phyloP scores from a whole-genome alignment of 2,329 filamentous ascomycete species.

The Hypoxylon rubiginosum region DNA sequence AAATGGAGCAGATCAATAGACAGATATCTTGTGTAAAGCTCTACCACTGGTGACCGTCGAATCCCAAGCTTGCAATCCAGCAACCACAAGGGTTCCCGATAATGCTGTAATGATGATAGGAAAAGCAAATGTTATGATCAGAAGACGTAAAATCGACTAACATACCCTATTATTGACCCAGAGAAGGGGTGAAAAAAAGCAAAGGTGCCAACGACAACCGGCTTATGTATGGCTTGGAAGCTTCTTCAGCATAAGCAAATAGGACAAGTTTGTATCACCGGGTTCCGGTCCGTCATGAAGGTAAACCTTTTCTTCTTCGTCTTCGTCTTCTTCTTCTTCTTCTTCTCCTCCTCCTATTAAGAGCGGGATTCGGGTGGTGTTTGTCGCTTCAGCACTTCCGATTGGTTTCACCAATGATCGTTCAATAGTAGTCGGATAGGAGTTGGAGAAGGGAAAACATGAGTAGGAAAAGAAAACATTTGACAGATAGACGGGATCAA shows the following conservation, averaged over 20 bases:
- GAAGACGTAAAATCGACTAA: slow-evolving; percentile 24
- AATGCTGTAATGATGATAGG: slow-evolving; percentile 22
- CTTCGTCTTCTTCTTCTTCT: no score
- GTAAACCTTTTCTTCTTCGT: slow-evolving; percentile 20
- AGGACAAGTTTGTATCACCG: slow-evolving; percentile 5
- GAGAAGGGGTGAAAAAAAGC: slow-evolving; percentile 33
- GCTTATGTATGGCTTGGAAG: slow-evolving; percentile 1
- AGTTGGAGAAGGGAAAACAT: slow-evolving; percentile 19
- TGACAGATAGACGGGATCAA: slow-evolving; percentile 16
- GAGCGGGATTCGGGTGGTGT: slow-evolving; percentile 15
- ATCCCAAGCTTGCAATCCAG: slow-evolving; percentile 6
- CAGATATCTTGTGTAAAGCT: slow-evolving; percentile 4
- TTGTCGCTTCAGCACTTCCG: slow-evolving; percentile 2
- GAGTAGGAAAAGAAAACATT: slow-evolving; percentile 9
- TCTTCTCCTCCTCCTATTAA: background rate
- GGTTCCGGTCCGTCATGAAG: slow-evolving; percentile 16
- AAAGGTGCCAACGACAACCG: slow-evolving; percentile 26
- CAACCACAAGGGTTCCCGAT: slow-evolving; percentile 8
- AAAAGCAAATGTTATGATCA: slow-evolving; percentile 30
- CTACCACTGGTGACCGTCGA: background rate
- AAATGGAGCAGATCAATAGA: slow-evolving; percentile 37
- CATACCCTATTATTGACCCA: slow-evolving; percentile 37
- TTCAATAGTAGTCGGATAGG: slow-evolving; percentile 1
- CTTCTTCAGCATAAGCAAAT: slow-evolving; percentile 14
- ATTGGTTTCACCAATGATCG: background rate